Evolutionary conservation across 495 filamentous ascomycete species (phyloP).

Genomic region (Penicillium maclennaniae): DNA sequence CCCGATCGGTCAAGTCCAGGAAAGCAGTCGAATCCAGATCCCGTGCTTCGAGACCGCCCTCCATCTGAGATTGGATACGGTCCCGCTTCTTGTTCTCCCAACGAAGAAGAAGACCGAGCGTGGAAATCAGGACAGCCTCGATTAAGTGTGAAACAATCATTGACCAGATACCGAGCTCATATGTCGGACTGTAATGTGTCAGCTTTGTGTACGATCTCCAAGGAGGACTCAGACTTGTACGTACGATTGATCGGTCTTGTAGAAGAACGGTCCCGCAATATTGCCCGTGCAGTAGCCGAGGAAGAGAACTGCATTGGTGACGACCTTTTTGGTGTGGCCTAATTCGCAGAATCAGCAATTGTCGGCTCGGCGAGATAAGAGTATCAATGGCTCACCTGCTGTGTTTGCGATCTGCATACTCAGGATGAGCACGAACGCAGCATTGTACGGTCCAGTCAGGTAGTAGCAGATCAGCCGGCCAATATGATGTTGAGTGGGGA

Average conservation of each 20-base stretch:
- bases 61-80: conserved; percentile 44
- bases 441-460: conserved; percentile 57
- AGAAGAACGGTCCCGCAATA: conserved; percentile 60
- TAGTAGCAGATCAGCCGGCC: conserved; percentile 55
- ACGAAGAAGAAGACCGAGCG: conserved; percentile 45
- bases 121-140: conserved; percentile 46
- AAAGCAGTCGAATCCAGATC: conserved; percentile 56
- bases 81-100: conserved; percentile 57
- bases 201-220: not conserved
- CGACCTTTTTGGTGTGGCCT: conserved; percentile 62
- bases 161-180: conserved; percentile 57
- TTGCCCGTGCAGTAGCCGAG: conserved; percentile 50
- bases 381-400: conserved; percentile 29
- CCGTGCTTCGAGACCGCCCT: conserved; percentile 45
- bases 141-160: conserved; percentile 60
- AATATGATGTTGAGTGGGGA: conserved; percentile 41
- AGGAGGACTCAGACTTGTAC: not conserved
- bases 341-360: not conserved
- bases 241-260: conserved; percentile 50
- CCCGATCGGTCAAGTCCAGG: conserved; percentile 56
- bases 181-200: conserved; percentile 38
- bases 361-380: not conserved
- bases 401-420: conserved; percentile 56
- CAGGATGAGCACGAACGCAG: conserved; percentile 55
- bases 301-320: conserved; percentile 57